phyloP scores from a whole-genome alignment of 2,329 filamentous ascomycete genomes.

The Xylariaceae sp. region DNA sequence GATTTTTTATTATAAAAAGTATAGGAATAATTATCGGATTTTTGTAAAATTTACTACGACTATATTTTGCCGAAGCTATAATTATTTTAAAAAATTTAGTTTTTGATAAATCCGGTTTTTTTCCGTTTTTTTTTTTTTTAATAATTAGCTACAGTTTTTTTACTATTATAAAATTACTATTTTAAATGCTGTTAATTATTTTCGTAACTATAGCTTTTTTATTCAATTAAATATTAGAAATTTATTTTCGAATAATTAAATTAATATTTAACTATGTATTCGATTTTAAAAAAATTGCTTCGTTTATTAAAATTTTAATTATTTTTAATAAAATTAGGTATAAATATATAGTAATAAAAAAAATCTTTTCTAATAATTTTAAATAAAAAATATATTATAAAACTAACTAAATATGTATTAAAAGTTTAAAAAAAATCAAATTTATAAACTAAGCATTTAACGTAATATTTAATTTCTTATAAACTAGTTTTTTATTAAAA shows the following conservation, averaged over 20 bases:
- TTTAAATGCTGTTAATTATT: background rate
- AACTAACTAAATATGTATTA: background rate
- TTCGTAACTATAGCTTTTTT: background rate
- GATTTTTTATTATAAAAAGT: too few species aligned
- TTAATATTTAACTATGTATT: background rate
- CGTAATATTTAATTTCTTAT: background rate
- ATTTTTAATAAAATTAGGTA: background rate
- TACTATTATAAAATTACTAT: background rate
- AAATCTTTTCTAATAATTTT: background rate
- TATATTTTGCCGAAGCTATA: too few species aligned
- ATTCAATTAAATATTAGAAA: background rate
- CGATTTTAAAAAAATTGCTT: background rate
- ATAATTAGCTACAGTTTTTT: background rate
- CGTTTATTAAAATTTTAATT: background rate
- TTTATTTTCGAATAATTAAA: background rate
- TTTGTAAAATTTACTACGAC: too few species aligned
- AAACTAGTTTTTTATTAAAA: background rate
- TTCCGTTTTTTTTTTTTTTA: too few species aligned
- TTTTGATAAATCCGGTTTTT: too few species aligned
- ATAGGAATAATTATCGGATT: too few species aligned
- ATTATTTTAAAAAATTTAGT: too few species aligned
- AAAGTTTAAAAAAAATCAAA: constrained; percentile 4
- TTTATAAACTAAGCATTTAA: constrained; percentile 3
- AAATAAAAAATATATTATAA: constrained; percentile 3
- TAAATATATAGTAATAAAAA: background rate